Base-by-base conservation (phyloP, 2,329 filamentous ascomycete species). In the Decorospora gaudefroyi region DNA sequence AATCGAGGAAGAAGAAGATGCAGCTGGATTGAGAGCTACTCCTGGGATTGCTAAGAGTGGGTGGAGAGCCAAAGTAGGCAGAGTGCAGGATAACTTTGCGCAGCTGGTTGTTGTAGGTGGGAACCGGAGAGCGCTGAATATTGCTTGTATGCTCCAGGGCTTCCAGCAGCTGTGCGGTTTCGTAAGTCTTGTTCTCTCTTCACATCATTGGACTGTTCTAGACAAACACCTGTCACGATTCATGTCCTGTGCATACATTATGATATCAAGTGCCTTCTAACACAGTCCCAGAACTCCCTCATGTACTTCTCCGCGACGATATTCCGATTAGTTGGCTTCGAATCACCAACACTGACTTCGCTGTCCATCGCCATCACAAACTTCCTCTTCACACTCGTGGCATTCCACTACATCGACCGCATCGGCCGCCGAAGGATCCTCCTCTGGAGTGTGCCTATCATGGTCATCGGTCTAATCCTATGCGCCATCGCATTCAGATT, bases 81-180 rank as follows among this genome's bases (percentile, higher is more conserved):
- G 72, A 18, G 80, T 80, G 74, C 67, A 71, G 26, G 79, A 82
- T 61, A 71, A 85, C 31, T 69, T 86, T 35, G 66, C 70, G 11
- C 79, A 81, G 54, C 61, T 76, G 5, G 21, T 72, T 13, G 31
- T 48, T 6, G 55, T 71, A 1, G 67, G 64, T 4, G 70, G 80
- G 43, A 87, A 90, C 59, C 76, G 85, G 37, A 81, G 90, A 48
- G 91, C 92, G 0, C 70, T 96, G 64, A 80, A 80, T 0, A 93
- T 96, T 64, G 90, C 91, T 1, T 95, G 90, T 70, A 80, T 93
- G 53, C 77, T 96, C 2, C 91, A 96, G 64, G 89, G 84, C 0
- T 74, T 95, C 5, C 92, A 96, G 71, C 92, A 97, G 68, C 78
- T 95, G 1, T 93, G 88, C 61, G 90, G 70, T 13, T 73, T 73